Evolutionary conservation across 2,329 filamentous ascomycete species (phyloP).

Genomic region (Onygenales sp.): DNA sequence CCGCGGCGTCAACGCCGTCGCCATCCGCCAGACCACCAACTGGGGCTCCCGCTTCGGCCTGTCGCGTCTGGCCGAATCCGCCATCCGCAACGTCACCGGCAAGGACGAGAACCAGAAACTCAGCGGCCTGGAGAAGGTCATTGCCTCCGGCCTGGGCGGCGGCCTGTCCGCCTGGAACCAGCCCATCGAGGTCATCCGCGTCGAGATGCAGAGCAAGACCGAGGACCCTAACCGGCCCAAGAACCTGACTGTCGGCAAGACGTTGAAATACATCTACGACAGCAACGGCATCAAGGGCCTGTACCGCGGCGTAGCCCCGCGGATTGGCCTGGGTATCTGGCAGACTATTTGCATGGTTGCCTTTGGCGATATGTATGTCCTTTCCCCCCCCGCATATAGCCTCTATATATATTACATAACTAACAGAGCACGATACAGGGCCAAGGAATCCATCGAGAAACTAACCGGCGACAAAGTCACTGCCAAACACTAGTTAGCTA

Average conservation of each 20-base stretch:
- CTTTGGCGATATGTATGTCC: constrained; percentile 85
- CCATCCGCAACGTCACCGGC: constrained; percentile 67
- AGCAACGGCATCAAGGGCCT: constrained; percentile 83
- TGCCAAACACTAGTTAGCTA: constrained; percentile 51
- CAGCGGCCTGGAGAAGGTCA: constrained; percentile 72
- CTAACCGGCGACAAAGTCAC: constrained; percentile 54
- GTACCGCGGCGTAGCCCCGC: constrained; percentile 89
- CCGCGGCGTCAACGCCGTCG: constrained; percentile 96
- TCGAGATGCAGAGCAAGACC: constrained; percentile 99
- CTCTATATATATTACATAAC: constrained; percentile 11
- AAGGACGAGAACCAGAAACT: constrained; percentile 78
- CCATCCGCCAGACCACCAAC: constrained; percentile 98
- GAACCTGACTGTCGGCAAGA: constrained; percentile 94
- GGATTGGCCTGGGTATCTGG: constrained; percentile 94
- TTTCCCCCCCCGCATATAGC: constrained; percentile 1
- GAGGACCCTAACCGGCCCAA: constrained; percentile 95
- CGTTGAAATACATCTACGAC: constrained; percentile 74
- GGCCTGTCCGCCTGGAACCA: constrained; percentile 98
- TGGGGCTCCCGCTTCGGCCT: constrained; percentile 96
- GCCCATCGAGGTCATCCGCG: constrained; percentile 98
- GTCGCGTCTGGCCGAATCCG: constrained; percentile 79
- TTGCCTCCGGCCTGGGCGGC: constrained; percentile 79
- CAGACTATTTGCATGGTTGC: constrained; percentile 99
- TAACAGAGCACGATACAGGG: constrained; percentile 35
- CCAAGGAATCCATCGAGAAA: constrained; percentile 57